Base-by-base conservation (phyloP, 1,139 yeast species). In the Taiozyma sp. region DNA sequence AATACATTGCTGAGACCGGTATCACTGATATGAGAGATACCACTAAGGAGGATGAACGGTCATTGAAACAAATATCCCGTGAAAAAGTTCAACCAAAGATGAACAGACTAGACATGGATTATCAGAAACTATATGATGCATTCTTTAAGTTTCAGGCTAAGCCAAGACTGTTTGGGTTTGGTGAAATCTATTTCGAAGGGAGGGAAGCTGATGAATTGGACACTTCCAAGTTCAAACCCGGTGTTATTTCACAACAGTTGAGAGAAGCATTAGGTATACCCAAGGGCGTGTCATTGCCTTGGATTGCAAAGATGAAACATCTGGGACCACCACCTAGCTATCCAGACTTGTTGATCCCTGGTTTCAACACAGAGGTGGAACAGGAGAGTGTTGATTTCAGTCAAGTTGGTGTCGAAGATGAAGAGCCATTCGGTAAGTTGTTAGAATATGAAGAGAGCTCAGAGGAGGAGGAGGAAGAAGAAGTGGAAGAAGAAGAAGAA, bases 241-340 rank as follows among this genome's bases (percentile, higher is more conserved):
- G 97, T 0, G 72, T 70, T 22, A 66, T 92, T 3, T 83, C 93
- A 12, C 61, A 66, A 8, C 77, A 76, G 24, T 72, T 93, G 28
- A 69, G 84, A 42, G 70, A 71, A 8, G 97, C 97, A 0, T 69
- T 93, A 59, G 93, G 90, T 0, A 73, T 92, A 63, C 77, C 81
- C 0, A 79, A 77, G 2, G 80, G 81, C 39, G 76, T 77, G 1
- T 76, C 86, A 1, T 91, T 95, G 1, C 96, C 97, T 0, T 93
- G 98, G 98, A 75, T 87, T 24, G 67, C 76, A 6, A 78, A 80
- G 44, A 86, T 92, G 91, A 77, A 76, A 50, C 75, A 80, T 51
- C 63, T 80, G 24, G 98, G 98, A 0, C 83, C 88, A 36, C 97
- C 99, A 0, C 97, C 97, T 0, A 77, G 92, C 16, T 93, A 91